Evolutionary conservation across 495 filamentous ascomycete genomes (phyloP).

Genomic region (Hyaloscypha bicolor): DNA sequence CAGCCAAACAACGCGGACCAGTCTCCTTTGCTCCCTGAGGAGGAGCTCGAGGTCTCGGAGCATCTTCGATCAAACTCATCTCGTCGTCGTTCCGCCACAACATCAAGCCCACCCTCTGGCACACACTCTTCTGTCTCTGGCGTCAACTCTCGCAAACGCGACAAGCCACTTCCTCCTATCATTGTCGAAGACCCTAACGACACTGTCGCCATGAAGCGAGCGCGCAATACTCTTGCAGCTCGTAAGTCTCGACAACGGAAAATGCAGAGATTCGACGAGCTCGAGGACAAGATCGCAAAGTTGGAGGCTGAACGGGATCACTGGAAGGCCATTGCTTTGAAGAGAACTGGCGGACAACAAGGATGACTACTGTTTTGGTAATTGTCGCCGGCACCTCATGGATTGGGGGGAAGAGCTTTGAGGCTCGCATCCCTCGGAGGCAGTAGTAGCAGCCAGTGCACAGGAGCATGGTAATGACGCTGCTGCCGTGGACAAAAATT

Average conservation of each 20-base stretch:
- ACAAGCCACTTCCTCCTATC: slow-evolving; percentile 83
- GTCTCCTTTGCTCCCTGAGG: slow-evolving; percentile 46
- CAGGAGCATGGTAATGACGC: slow-evolving; percentile 35
- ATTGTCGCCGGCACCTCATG: slow-evolving; percentile 33
- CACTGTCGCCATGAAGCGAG: slow-evolving; percentile 81
- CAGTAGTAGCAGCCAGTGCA: slow-evolving; percentile 24
- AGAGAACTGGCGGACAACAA: slow-evolving; percentile 30
- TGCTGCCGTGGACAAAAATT: slow-evolving; percentile 30
- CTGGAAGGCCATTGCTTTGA: slow-evolving; percentile 59
- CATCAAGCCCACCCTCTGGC: slow-evolving; percentile 46
- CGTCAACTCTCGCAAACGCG: slow-evolving; percentile 67
- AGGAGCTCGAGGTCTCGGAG: slow-evolving; percentile 40
- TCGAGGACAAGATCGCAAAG: slow-evolving; percentile 54
- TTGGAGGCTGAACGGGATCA: slow-evolving; percentile 55
- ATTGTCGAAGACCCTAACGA: slow-evolving; percentile 72
- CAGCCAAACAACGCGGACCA: slow-evolving; percentile 29
- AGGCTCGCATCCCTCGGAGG: slow-evolving; percentile 31
- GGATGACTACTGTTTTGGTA: slow-evolving; percentile 26
- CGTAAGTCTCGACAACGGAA: slow-evolving; percentile 85
- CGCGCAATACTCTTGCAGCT: slow-evolving; percentile 92
- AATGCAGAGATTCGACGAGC: slow-evolving; percentile 57
- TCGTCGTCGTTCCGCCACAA: slow-evolving; percentile 42
- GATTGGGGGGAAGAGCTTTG: slow-evolving; percentile 33
- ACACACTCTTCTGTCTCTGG: slow-evolving; percentile 72
- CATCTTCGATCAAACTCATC: slow-evolving; percentile 37